Percentiles rank a stretch among this genome's conserved stretches.
Evolutionary conservation across 2,329 filamentous ascomycete species (phyloP).

Genomic region (Alternaria solani): DNA sequence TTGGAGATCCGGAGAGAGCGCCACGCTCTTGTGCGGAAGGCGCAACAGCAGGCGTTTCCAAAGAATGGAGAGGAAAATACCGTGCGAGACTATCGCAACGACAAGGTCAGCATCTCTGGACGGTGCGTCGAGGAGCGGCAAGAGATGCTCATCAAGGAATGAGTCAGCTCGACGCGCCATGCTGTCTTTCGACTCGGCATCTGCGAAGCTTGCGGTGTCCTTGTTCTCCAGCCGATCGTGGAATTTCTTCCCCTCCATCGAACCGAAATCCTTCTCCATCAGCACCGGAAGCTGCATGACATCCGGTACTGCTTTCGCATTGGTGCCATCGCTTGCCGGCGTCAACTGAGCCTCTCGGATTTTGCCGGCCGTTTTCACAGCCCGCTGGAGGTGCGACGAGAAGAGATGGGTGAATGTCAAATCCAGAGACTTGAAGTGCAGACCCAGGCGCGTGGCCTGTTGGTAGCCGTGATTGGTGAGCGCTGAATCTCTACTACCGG

Average conservation of each 20-base stretch:
- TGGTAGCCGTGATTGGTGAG: slow-evolving; percentile 83
- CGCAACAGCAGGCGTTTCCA: slow-evolving; percentile 69
- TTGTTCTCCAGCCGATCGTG: slow-evolving; percentile 50
- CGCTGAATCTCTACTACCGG: slow-evolving; percentile 80
- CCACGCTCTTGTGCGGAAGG: slow-evolving; percentile 59
- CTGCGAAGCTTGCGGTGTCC: slow-evolving; percentile 57
- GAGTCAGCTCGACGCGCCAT: slow-evolving; percentile 70
- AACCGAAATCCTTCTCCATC: slow-evolving; percentile 78
- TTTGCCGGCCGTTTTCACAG: slow-evolving; percentile 73
- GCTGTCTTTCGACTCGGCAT: slow-evolving; percentile 72
- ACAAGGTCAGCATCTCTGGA: slow-evolving; percentile 43
- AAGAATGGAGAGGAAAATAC: slow-evolving; percentile 77
- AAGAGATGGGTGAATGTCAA: slow-evolving; percentile 76
- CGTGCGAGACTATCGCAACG: slow-evolving; percentile 80
- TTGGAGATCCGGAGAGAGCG: slow-evolving; percentile 54
- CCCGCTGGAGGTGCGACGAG: slow-evolving; percentile 79
- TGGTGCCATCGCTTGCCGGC: background rate
- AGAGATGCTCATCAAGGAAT: slow-evolving; percentile 72
- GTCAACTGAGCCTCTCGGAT: slow-evolving; percentile 65
- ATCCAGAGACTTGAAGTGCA: slow-evolving; percentile 69
- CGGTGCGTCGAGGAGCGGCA: slow-evolving; percentile 61
- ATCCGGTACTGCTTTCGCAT: slow-evolving; percentile 23
- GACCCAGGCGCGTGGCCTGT: slow-evolving; percentile 76
- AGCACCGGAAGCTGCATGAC: slow-evolving; percentile 52
- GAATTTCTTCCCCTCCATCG: slow-evolving; percentile 71